Evolutionary conservation across 148 eudicot genomes (phyloP).

Genomic region (Cornus florida): DNA sequence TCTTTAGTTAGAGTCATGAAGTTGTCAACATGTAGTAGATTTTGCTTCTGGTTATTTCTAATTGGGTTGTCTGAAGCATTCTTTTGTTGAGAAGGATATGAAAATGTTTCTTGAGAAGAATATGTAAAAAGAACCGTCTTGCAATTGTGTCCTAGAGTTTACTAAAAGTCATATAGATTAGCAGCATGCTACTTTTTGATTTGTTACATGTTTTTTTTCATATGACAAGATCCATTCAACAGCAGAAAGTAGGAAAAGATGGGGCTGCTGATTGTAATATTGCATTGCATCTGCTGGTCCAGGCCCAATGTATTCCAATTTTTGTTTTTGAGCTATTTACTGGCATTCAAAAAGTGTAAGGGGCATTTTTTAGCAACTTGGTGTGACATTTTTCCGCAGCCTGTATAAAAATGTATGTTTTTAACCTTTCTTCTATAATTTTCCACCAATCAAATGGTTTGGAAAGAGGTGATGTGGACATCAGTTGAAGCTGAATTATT

Average conservation of each 20-base stretch:
- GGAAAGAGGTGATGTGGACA: too few relatives aligned
- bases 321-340: too few relatives aligned
- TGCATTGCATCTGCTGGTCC: not conserved
- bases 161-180: not conserved
- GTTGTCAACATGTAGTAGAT: not conserved
- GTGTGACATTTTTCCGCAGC: too few relatives aligned
- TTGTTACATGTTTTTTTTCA: not conserved
- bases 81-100: too few relatives aligned
- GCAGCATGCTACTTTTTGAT: not conserved
- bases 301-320: not conserved
- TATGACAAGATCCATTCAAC: not conserved
- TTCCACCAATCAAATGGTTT: too few relatives aligned
- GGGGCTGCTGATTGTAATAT: not conserved
- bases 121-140: not conserved
- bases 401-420: too few relatives aligned
- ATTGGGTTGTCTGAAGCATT: not conserved
- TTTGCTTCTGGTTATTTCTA: not conserved
- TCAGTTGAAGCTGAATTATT: too few relatives aligned
- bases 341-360: too few relatives aligned
- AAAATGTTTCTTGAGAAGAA: not conserved
- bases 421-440: too few relatives aligned
- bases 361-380: too few relatives aligned
- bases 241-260: too few relatives aligned
- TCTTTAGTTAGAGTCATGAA: not conserved
- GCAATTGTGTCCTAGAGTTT: not conserved